Evolutionary conservation across 345 rosid genomes (phyloP).

Genomic region (Kernera saxatilis): DNA sequence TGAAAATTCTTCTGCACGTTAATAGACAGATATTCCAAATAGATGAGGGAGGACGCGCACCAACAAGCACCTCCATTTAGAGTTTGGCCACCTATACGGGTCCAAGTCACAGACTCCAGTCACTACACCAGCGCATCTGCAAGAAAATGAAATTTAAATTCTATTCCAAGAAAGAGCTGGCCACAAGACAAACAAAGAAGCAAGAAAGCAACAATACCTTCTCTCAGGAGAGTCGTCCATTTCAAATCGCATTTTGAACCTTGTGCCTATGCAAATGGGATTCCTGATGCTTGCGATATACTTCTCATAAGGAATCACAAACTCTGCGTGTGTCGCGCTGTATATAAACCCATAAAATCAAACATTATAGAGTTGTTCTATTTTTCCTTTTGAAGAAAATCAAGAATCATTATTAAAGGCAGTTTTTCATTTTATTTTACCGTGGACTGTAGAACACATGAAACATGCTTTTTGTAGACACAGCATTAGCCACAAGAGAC

Average conservation of each 20-base stretch:
- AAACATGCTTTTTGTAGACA: constrained; percentile 59
- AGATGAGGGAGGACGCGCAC: constrained; percentile 39
- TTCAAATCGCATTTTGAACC: constrained; percentile 78
- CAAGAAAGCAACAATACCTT: constrained; percentile 42
- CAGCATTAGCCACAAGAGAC: constrained; percentile 60
- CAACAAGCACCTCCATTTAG: constrained; percentile 91
- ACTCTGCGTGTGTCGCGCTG: constrained; percentile 82
- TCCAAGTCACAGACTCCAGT: constrained; percentile 65
- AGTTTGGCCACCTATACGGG: constrained; percentile 81
- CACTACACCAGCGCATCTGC: constrained; percentile 72
- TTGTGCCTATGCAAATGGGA: constrained; percentile 56
- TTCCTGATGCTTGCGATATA: constrained; percentile 55
- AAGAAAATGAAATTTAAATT: constrained; percentile 2
- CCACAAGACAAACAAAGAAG: neutral
- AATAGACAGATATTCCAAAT: neutral
- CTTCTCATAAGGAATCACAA: constrained; percentile 71
- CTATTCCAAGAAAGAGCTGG: neutral
- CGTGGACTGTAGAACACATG: constrained; percentile 83
- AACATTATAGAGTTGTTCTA: neutral
- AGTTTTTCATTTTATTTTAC: constrained; percentile 33
- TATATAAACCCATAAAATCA: constrained; percentile 22
- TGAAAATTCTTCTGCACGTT: neutral
- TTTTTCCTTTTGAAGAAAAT: neutral
- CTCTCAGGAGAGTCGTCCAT: constrained; percentile 85
- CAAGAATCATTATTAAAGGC: neutral